Conservation (phyloP, 805 yeast genomes). For the Phaffomyces thermotolerans region DNA sequence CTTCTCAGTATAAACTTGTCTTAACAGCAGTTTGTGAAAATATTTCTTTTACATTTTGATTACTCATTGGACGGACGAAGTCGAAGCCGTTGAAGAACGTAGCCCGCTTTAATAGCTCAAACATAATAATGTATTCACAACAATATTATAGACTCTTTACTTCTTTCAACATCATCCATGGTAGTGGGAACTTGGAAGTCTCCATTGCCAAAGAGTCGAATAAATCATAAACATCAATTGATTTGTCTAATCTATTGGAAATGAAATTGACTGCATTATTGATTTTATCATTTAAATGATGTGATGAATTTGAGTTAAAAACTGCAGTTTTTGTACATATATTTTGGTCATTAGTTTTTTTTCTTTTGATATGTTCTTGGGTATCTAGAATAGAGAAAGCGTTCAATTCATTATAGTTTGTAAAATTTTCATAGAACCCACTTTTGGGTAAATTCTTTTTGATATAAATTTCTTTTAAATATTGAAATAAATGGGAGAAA, state of each 20-base stretch:
- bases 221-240: conserved; percentile 51
- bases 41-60: no score
- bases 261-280: conserved; percentile 19
- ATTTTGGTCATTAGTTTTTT: conserved; percentile 34
- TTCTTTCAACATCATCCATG: no score
- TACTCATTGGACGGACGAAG: no score
- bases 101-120: no score
- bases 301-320: conserved; percentile 26
- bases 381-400: conserved; percentile 51
- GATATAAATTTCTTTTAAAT: conserved; percentile 48
- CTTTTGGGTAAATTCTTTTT: conserved; percentile 49
- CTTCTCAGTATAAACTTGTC: no score
- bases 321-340: conserved; percentile 40
- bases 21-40: no score
- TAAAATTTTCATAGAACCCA: conserved; percentile 50
- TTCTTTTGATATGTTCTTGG: conserved; percentile 36
- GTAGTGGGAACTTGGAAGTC: no score
- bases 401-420: conserved; percentile 49
- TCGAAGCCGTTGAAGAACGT: no score
- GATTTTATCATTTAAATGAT: conserved; percentile 29
- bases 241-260: conserved; percentile 10
- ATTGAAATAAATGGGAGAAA: conserved; percentile 40
- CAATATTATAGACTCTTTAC: no score
- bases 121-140: no score
- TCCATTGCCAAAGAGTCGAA: conserved; percentile 72